Evolutionary conservation across 2,329 filamentous ascomycete genomes (phyloP), one percentile per base, ranked within the genome.

Genomic region (Penicillium verrucosum): DNA sequence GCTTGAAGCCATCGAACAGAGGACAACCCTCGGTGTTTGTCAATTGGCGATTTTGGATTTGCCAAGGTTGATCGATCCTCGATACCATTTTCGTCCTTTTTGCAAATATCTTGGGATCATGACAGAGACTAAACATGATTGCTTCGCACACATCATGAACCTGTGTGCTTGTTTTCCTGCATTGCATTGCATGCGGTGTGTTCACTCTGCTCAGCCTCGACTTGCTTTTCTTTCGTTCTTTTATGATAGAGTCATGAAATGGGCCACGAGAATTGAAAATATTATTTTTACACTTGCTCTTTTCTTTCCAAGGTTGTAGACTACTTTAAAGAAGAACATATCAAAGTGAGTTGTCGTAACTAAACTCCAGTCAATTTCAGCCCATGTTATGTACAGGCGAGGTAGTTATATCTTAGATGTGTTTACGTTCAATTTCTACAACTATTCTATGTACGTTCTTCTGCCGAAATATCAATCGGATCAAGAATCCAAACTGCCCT

Each of bases 221-320:
- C 53, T 63, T 65, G 59, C 59, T 65, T 65, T 66, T 56, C 56
- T 62, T 64, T 62, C 59, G 60, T 65, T 65, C 58, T 62, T 66
- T 65, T 60, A 68, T 70, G 65, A 71, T 72, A 71, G 63, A 72
- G 53, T 66, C 59, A 70, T 66, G 67, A 68, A 63, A 58, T 65
- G 61, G 64, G 66, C 67, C 64, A 71, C 61, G 67, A 68, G 53
- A 72, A 70, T 67, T 63, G 56, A 68, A 70, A 68, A 65, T 61
- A 54, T 37, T 56, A 55, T 54, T 32, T 25, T 41, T 40, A 52
- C 23, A 42, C 4, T 11, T 38, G 11, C 30, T 11, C 4, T 7
- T 27, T 43, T n/a, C 23, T 8, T 21, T 32, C 11, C 2, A 32
- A 32, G 30, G 0, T 2, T n/a, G 48, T 51, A 52, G 48, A 27